Evolutionary conservation across 495 filamentous ascomycete species (phyloP).

Genomic region (Beverwykella pulmonaria): DNA sequence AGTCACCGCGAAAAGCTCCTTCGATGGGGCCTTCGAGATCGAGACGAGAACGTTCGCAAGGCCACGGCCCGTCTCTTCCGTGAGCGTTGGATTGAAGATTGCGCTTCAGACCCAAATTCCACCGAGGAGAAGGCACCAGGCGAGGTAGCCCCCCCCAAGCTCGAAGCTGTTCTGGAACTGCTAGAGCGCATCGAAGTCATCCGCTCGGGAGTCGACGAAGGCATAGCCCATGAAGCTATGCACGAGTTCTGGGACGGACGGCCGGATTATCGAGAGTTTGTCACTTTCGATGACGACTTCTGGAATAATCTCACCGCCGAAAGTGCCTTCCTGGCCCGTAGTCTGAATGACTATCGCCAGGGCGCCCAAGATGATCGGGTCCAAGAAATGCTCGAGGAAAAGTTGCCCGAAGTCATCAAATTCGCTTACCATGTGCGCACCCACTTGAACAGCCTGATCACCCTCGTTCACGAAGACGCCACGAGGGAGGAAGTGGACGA

Average conservation of each 20-base stretch:
- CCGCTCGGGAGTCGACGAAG: constrained; percentile 85
- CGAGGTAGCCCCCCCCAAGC: constrained; percentile 60
- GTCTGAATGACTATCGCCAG: constrained; percentile 90
- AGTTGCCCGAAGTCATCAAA: constrained; percentile 91
- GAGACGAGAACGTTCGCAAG: constrained; percentile 92
- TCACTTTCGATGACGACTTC: constrained; percentile 81
- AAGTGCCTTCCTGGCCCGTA: constrained; percentile 81
- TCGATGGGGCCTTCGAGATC: constrained; percentile 90
- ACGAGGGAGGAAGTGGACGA: constrained; percentile 63
- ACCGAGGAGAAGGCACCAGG: constrained; percentile 46
- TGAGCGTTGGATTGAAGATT: constrained; percentile 95
- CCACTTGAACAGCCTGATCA: constrained; percentile 74
- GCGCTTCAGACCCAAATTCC: constrained; percentile 61
- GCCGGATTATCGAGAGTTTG: constrained; percentile 81
- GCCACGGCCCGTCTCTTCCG: constrained; percentile 87
- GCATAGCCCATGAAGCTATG: constrained; percentile 90
- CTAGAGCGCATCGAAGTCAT: constrained; percentile 92
- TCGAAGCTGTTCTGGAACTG: constrained; percentile 80
- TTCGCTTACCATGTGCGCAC: constrained; percentile 80
- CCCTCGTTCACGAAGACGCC: constrained; percentile 61
- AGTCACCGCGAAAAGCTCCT: constrained; percentile 95
- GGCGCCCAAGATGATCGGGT: constrained; percentile 67
- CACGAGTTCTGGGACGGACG: constrained; percentile 93
- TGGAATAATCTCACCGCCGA: constrained; percentile 87
- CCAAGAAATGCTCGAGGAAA: constrained; percentile 77